Evolutionary conservation across 2,329 filamentous ascomycete genomes (phyloP), one percentile per base, ranked within the genome.

Genomic region (Trichoderma polysporum): DNA sequence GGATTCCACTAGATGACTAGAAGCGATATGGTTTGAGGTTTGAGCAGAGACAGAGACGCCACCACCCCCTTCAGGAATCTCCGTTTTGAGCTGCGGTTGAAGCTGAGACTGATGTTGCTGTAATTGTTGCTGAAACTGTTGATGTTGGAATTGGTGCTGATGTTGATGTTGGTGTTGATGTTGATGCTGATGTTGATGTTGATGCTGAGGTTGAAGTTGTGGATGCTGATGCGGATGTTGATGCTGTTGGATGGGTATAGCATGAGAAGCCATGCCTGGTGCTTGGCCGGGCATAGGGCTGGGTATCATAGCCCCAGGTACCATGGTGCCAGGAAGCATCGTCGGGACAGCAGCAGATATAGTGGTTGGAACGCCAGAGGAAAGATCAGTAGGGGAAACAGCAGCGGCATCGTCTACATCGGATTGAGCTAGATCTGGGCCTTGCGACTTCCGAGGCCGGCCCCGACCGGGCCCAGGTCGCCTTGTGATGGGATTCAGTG

Each of bases 401-500:
- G 53, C 27, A n/a, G 49, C 8, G 15, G 64, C 27, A 31, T 50
- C 27, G 22, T 41, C 68, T 29, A 59, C 22, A 27, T 39, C 45
- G 58, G 29, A 54, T 31, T 64, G 70, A 13, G 60, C 25, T 69
- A 70, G 41, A 63, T 70, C 52, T 5, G 39, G 37, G 10, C 10
- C 58, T 31, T 56, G 59, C 15, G 59, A 45, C 73, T 87, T 88
- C 62, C 81, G 79, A 0, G 84, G 83, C 7, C 86, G 80, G 2
- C 85, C 84, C 52, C 86, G 81, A 13, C 86, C 85, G 3, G 86
- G 86, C 0, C 86, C 86, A 4, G 86, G 86, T 29, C 86, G 81
- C 17, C 86, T 80, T n/a, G 85, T 88, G 71, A 88, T 87, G 59
- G 86, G 86, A 66, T 88, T 87, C 69, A 79, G 62, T 0, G 82